Percentiles rank a stretch among this genome's conserved stretches.
These are phyloP conservation scores for Hansenula sp. DNA, from an alignment of 1,139 yeast species.

Conservation along the genomic window DNA sequence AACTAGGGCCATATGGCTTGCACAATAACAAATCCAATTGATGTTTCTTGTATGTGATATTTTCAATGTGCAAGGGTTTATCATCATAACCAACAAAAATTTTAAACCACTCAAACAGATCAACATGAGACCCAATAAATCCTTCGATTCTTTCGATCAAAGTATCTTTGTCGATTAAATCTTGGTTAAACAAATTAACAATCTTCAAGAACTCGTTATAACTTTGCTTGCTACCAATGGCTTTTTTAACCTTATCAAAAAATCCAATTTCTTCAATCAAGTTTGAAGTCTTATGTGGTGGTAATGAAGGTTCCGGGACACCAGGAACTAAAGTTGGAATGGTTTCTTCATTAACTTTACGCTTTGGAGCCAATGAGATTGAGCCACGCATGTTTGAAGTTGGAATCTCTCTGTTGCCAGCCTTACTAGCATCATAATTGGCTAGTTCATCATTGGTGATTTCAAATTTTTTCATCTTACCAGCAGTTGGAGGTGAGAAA, in stretches of 20 bases:
- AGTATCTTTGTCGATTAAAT: constrained; percentile 78
- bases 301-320: constrained; percentile 81
- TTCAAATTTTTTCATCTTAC: constrained; percentile 16
- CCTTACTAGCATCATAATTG: constrained; percentile 12
- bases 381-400: constrained; percentile 39
- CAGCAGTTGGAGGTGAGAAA: constrained; percentile 71
- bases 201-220: constrained; percentile 90
- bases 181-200: constrained; percentile 82
- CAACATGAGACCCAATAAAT: constrained; percentile 77
- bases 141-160: constrained; percentile 82
- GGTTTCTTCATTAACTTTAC: constrained; percentile 30
- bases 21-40: constrained; percentile 85
- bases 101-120: constrained; percentile 87
- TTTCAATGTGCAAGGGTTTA: constrained; percentile 75
- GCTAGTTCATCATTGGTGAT: background rate
- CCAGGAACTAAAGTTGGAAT: constrained; percentile 80
- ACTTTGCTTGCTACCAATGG: constrained; percentile 83
- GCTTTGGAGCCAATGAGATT: constrained; percentile 25
- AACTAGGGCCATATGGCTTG: constrained; percentile 86
- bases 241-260: constrained; percentile 89
- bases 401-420: constrained; percentile 27
- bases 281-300: constrained; percentile 56
- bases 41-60: constrained; percentile 84
- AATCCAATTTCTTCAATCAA: constrained; percentile 82
- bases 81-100: constrained; percentile 85